Conservation (phyloP, 2,329 filamentous ascomycete species). For the Diaporthe batatas region DNA sequence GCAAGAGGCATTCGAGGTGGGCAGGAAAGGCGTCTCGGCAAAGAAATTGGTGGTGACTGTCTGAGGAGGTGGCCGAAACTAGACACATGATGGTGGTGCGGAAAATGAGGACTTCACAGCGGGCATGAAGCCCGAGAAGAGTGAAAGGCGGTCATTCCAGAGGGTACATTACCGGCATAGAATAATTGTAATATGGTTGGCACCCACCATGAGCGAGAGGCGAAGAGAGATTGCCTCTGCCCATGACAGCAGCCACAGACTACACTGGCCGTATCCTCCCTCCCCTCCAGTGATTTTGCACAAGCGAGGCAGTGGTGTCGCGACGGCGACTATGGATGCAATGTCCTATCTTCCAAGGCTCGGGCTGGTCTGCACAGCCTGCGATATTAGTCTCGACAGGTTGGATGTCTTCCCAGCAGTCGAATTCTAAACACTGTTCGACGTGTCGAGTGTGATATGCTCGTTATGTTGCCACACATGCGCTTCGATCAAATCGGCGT, state of each 20-base stretch:
- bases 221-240: no score
- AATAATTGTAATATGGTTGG: no score
- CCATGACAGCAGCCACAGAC: no score
- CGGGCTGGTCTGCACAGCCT: neutral
- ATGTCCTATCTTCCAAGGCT: no score
- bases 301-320: no score
- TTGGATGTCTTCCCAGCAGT: neutral
- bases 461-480: neutral
- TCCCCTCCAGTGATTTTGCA: no score
- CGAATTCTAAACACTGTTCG: neutral
- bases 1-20: slow-evolving; percentile 49
- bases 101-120: neutral
- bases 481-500: neutral
- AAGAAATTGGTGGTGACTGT: slow-evolving; percentile 53
- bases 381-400: neutral
- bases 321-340: neutral
- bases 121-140: no score
- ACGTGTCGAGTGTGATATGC: neutral
- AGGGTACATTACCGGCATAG: no score
- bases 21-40: slow-evolving; percentile 52
- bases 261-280: no score
- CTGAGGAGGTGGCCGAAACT: neutral
- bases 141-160: no score
- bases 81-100: neutral
- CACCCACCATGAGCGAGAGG: no score